Conservation (phyloP, 2,329 filamentous ascomycete genomes). For the Cladosporium sp. region DNA sequence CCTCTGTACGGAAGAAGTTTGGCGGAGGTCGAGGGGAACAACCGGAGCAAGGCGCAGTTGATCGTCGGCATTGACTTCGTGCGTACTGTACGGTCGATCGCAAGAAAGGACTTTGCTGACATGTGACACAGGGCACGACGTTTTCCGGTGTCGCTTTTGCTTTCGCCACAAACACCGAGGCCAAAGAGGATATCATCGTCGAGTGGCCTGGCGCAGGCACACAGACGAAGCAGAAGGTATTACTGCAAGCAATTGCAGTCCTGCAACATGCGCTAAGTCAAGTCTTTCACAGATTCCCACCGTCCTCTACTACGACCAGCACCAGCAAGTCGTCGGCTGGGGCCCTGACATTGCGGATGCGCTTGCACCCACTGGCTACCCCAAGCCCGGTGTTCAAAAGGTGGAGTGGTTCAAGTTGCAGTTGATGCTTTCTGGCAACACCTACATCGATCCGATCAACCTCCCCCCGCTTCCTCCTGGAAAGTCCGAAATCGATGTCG, state of each 20-base stretch:
- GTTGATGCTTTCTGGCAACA: constrained; percentile 97
- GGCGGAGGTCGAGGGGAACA: constrained; percentile 75
- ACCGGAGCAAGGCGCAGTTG: constrained; percentile 87
- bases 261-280: background rate
- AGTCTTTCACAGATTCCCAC: constrained; percentile 70
- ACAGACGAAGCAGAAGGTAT: constrained; percentile 96
- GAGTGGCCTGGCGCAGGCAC: constrained; percentile 98
- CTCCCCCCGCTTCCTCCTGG: constrained; percentile 92
- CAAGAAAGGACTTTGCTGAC: constrained; percentile 11
- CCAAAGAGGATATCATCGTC: constrained; percentile 97
- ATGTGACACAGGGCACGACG: constrained; percentile 72
- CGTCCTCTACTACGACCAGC: constrained; percentile 99
- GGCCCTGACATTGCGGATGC: constrained; percentile 97
- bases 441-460: constrained; percentile 98
- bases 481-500: constrained; percentile 98
- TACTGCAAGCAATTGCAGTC: background rate
- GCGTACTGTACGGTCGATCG: constrained; percentile 31
- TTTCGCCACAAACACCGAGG: constrained; percentile 91
- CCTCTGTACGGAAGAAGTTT: constrained; percentile 16
- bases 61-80: constrained; percentile 99
- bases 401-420: constrained; percentile 99
- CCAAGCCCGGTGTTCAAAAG: constrained; percentile 95
- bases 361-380: constrained; percentile 91
- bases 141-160: constrained; percentile 95
- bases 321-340: constrained; percentile 99